Base-by-base conservation (phyloP, 176 grass and related monocot genomes). In the Secale cereale region DNA sequence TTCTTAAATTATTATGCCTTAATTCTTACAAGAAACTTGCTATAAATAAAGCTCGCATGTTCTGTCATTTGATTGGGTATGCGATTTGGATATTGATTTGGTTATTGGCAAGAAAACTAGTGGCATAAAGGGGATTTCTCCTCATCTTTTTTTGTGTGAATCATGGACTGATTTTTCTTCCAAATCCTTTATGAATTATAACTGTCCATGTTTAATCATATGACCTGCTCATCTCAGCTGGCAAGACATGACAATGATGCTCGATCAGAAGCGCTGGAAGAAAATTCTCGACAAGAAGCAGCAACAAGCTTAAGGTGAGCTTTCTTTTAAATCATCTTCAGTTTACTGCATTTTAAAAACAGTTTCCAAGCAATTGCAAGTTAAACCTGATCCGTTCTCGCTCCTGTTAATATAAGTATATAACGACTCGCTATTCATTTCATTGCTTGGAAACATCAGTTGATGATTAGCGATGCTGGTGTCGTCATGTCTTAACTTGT, bases 261-360 rank as follows among this genome's bases (percentile, higher is more conserved):
- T 90, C 2, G 88, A 90, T 67, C 88, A 90, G 73, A 86, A 90
- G 74, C 79, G 33, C 74, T 90, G 79, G 79, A 90, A 86, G 84
- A 90, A 86, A 82, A 86, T 90, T 59, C 84, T 90, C 0, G 79
- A 90, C 22, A 86, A 90, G 80, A 90, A 86, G 80, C 56, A 86
- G 43, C 88, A 78, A 1, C 16, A 86, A 86, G 84, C 66, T 59
- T 90, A 83, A 90, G 88, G 84, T 83, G 79, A 73, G 15, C 27
- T 77, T 46, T 85, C 15, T 33, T 30, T 60, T 31, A 28, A 68
- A 77, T 6, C 43, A 46, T 16, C 30, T 26, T 28, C 52, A 57
- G 33, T 32, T 54, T 70, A 45, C 43, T 20, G 54, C 29, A 54
- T 7, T 25, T n/a, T 30, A 14, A 79, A 52, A 52, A 19, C 2